Conservation (phyloP, 2,329 filamentous ascomycete genomes). For the Diaporthe velutina region DNA sequence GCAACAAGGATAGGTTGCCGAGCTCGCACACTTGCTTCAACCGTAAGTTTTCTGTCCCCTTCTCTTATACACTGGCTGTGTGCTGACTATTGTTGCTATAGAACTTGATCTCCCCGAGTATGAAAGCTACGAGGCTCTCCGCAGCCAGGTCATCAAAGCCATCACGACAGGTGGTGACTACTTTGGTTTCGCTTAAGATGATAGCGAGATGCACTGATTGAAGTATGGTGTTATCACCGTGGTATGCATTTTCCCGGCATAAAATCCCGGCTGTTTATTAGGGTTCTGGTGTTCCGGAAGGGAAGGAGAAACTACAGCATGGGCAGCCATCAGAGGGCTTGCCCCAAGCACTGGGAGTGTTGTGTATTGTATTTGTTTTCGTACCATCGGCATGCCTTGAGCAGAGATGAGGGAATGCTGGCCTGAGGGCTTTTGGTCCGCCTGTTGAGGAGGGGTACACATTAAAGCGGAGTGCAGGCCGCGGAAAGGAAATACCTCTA, state of each 20-base stretch:
- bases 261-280: constrained; percentile 26
- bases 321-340: constrained; percentile 34
- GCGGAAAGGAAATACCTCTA: constrained; percentile 32
- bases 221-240: not conserved
- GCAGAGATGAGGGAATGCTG: not conserved
- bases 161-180: constrained; percentile 98
- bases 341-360: constrained; percentile 31
- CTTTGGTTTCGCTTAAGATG: constrained; percentile 90
- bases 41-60: constrained; percentile 73
- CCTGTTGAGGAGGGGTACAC: constrained; percentile 11
- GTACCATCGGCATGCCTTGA: not conserved
- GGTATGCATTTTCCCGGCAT: constrained; percentile 11
- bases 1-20: constrained; percentile 93
- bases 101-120: constrained; percentile 99
- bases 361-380: constrained; percentile 27
- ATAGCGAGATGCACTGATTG: not conserved
- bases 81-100: constrained; percentile 52
- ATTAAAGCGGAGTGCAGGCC: constrained; percentile 41
- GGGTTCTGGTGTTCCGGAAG: constrained; percentile 38
- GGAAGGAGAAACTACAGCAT: constrained; percentile 36
- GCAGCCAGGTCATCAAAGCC: constrained; percentile 90
- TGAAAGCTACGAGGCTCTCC: constrained; percentile 91
- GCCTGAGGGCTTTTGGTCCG: constrained; percentile 10
- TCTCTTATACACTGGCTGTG: constrained; percentile 50
- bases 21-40: constrained; percentile 99